Conservation (phyloP, 495 filamentous ascomycete species). For the Neurospora sp. region DNA sequence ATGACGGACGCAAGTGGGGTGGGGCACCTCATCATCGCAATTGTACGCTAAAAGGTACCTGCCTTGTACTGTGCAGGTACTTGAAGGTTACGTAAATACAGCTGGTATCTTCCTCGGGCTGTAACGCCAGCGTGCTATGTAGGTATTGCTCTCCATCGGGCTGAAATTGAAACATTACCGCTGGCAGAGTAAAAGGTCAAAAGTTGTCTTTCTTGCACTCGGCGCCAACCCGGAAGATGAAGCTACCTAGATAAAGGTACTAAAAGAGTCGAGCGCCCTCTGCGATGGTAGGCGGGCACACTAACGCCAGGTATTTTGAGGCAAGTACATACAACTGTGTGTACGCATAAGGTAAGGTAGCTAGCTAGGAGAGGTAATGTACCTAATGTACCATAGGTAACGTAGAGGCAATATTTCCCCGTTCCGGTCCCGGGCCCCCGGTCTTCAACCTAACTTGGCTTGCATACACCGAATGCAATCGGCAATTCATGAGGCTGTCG, state of each 20-base stretch:
- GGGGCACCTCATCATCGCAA: background rate
- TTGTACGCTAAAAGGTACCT: background rate
- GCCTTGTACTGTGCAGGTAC: background rate
- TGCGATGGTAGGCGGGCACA: background rate
- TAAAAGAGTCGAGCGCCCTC: background rate
- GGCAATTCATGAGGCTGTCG: background rate
- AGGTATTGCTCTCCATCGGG: background rate
- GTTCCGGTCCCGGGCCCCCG: background rate
- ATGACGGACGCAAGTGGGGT: background rate
- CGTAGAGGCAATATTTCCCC: background rate
- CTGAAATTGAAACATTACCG: background rate
- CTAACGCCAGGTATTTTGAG: background rate
- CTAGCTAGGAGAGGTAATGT: background rate
- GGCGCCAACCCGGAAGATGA: background rate
- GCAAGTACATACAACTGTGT: background rate
- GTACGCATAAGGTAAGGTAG: background rate
- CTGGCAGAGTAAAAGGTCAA: background rate
- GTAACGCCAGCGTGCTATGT: background rate
- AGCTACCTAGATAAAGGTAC: background rate
- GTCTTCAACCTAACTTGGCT: background rate
- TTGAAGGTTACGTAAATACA: background rate
- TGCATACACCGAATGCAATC: background rate
- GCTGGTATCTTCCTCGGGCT: background rate
- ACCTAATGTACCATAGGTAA: background rate
- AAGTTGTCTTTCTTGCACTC: background rate